phyloP scores from a whole-genome alignment of 139 green algal species.

The Chlorella sp. region DNA sequence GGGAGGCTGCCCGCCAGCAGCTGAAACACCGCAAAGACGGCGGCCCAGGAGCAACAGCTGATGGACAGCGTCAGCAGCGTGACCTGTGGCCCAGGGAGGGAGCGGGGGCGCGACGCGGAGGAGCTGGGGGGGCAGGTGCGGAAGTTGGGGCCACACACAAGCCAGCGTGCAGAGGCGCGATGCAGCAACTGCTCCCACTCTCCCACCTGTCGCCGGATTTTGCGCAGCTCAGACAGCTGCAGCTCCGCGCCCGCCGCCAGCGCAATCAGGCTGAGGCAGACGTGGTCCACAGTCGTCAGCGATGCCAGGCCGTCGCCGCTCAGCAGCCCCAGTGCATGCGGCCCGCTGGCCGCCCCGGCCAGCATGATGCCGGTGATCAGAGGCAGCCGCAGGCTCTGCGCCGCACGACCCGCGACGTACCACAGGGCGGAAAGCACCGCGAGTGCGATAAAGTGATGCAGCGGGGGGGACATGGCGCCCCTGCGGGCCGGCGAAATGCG shows the following conservation, averaged over 20 bases:
- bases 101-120: too few species aligned
- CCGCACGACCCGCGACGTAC: constrained; percentile 3
- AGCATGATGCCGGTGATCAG: constrained; percentile 80
- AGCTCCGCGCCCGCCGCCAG: constrained; percentile 82
- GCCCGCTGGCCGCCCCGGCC: constrained; percentile 70
- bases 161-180: constrained; percentile 55
- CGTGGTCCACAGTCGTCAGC: constrained; percentile 53
- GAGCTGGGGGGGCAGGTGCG: too few species aligned
- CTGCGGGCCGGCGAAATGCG: too few species aligned
- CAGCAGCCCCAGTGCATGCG: constrained; percentile 62
- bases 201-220: constrained; percentile 59
- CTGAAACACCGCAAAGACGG: constrained; percentile 16
- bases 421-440: neutral
- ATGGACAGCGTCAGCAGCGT: neutral
- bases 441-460: neutral
- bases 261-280: constrained; percentile 79
- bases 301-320: constrained; percentile 40
- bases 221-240: constrained; percentile 59
- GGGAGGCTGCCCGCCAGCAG: constrained; percentile 37
- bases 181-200: constrained; percentile 43
- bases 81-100: too few species aligned
- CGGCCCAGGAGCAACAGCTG: neutral
- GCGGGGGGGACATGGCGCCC: too few species aligned
- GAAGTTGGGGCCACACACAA: too few species aligned
- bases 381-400: constrained; percentile 12